Evolutionary conservation across 2,329 filamentous ascomycete species (phyloP).

Genomic region (Periconia sp.): DNA sequence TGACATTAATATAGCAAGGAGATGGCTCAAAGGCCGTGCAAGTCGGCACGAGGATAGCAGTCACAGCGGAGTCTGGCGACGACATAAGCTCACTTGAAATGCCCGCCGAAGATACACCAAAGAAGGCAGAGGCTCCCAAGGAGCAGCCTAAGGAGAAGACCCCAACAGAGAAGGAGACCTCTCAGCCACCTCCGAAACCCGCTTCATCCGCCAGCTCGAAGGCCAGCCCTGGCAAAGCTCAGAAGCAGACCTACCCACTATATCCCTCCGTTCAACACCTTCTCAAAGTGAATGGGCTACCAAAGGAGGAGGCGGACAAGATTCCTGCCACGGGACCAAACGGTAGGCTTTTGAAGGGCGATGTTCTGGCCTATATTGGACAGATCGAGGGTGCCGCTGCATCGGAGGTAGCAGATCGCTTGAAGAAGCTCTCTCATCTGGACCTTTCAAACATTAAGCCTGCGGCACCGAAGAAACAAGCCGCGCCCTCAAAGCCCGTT

Average conservation of each 20-base stretch:
- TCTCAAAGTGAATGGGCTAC: conserved; percentile 78
- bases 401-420: conserved; percentile 70
- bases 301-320: conserved; percentile 75
- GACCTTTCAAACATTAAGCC: conserved; percentile 96
- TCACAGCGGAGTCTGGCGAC: conserved; percentile 81
- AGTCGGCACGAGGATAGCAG: conserved; percentile 81
- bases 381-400: conserved; percentile 76
- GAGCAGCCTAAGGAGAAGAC: conserved; percentile 35
- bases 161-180: conserved; percentile 39
- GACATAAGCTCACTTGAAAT: conserved; percentile 77
- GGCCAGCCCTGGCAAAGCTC: conserved; percentile 52
- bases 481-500: conserved; percentile 54
- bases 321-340: conserved; percentile 88
- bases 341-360: conserved; percentile 90
- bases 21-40: conserved; percentile 78
- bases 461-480: conserved; percentile 55
- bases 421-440: conserved; percentile 79
- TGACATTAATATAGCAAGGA: conserved; percentile 51
- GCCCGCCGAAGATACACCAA: conserved; percentile 68
- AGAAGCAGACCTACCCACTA: conserved; percentile 73
- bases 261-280: conserved; percentile 85
- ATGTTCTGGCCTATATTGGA: conserved; percentile 89
- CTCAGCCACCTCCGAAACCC: conserved; percentile 34
- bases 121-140: conserved; percentile 46
- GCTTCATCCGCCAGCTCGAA: conserved; percentile 31